These are phyloP conservation scores for Dictyostelium capitatum DNA, from an alignment of 78 protist species.

Conservation along the genomic window DNA sequence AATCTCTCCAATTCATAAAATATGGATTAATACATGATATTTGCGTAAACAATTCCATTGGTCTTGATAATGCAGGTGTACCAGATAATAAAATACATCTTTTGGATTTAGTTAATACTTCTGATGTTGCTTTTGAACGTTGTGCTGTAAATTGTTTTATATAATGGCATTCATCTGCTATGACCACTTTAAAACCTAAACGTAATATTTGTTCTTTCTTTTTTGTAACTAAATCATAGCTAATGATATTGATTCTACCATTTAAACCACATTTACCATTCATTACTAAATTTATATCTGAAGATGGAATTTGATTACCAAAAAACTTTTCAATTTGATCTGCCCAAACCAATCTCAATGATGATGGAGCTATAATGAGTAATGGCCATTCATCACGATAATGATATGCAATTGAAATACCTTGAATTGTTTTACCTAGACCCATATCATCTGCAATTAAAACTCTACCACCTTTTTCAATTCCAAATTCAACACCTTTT, in stretches of 20 bases:
- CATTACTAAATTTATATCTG: slow-evolving; percentile 69
- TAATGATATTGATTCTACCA: slow-evolving; percentile 75
- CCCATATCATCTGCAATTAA: slow-evolving; percentile 91
- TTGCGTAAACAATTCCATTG: slow-evolving; percentile 91
- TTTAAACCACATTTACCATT: slow-evolving; percentile 78
- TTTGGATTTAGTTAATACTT: slow-evolving; percentile 41
- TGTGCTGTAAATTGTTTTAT: slow-evolving; percentile 80
- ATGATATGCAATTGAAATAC: slow-evolving; percentile 44
- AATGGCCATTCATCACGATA: slow-evolving; percentile 80
- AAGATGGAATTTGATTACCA: not conserved
- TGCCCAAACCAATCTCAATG: slow-evolving; percentile 78
- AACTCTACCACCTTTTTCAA: slow-evolving; percentile 54
- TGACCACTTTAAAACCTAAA: slow-evolving; percentile 58
- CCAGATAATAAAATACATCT: slow-evolving; percentile 88
- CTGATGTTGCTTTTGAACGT: slow-evolving; percentile 67
- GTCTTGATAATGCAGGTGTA: slow-evolving; percentile 94
- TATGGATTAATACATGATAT: slow-evolving; percentile 43
- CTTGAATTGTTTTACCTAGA: slow-evolving; percentile 89
- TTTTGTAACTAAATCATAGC: slow-evolving; percentile 57
- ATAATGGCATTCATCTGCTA: slow-evolving; percentile 89
- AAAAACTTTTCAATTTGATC: slow-evolving; percentile 60
- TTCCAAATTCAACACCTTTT: slow-evolving; percentile 71
- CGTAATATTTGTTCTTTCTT: not conserved
- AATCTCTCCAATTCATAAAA: slow-evolving; percentile 39
- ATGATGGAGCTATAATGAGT: slow-evolving; percentile 79